Evolutionary conservation across 331 rosid genomes (phyloP).

Genomic region (Pyracantha coccinea): DNA sequence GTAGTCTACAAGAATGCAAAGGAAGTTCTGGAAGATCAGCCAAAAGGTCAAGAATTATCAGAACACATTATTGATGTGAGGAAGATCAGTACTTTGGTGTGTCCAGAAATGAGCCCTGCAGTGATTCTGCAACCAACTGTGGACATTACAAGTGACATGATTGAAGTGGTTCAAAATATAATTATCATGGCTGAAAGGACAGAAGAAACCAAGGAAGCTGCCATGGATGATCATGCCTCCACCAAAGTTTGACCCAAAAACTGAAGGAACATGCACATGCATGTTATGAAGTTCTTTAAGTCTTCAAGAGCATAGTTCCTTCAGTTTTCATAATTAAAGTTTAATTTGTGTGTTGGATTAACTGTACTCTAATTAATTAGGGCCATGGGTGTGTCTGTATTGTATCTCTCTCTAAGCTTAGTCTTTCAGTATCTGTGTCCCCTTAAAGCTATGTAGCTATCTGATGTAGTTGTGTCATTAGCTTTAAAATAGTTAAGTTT

Average conservation of each 20-base stretch:
- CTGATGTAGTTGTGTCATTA: background rate
- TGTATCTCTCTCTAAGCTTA: background rate
- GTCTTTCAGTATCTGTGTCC: background rate
- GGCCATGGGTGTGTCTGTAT: background rate
- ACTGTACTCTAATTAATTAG: background rate
- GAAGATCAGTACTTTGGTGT: conserved; percentile 38
- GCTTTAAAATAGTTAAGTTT: background rate
- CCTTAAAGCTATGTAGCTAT: background rate
- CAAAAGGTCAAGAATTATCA: conserved; percentile 52
- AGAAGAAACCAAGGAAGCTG: conserved; percentile 15
- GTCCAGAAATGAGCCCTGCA: conserved; percentile 21
- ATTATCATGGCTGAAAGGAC: conserved; percentile 14
- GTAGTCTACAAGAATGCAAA: conserved; percentile 56
- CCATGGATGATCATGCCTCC: background rate
- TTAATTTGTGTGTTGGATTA: background rate
- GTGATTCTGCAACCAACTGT: conserved; percentile 19
- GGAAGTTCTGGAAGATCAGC: conserved; percentile 25
- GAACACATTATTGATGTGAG: conserved; percentile 60
- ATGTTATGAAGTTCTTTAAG: background rate
- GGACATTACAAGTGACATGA: conserved; percentile 1
- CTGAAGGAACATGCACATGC: background rate
- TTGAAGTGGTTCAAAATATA: background rate
- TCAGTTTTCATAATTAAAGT: background rate
- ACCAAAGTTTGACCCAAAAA: background rate
- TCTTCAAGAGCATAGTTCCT: background rate